Evolutionary conservation across 202 grass and related monocot genomes (phyloP).

Genomic region (Eragrostis tef): DNA sequence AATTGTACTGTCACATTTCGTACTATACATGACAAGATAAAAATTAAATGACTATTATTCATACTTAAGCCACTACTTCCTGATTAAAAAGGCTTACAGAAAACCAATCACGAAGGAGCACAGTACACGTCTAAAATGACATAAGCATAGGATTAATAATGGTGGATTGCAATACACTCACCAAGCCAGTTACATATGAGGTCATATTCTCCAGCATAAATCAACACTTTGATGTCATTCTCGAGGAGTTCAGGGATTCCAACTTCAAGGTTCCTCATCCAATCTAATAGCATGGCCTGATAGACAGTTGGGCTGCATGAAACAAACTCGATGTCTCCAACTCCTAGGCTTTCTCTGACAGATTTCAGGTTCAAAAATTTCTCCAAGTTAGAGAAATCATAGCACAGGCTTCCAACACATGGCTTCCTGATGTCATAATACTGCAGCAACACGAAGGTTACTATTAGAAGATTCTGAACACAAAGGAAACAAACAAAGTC

Average conservation of each 20-base stretch:
- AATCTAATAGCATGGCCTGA: slow-evolving; percentile 75
- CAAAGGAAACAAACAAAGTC: neutral
- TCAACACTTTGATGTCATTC: slow-evolving; percentile 66
- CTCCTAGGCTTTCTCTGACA: slow-evolving; percentile 74
- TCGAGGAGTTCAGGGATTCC: slow-evolving; percentile 85
- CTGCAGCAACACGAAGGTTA: slow-evolving; percentile 43
- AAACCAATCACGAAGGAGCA: slow-evolving; percentile 26
- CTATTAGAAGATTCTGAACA: slow-evolving; percentile 21
- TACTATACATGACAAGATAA: neutral
- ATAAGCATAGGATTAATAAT: neutral
- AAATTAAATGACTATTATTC: slow-evolving; percentile 3
- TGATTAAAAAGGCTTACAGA: neutral
- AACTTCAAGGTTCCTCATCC: slow-evolving; percentile 92
- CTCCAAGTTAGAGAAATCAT: slow-evolving; percentile 79
- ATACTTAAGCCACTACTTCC: neutral
- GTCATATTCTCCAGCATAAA: slow-evolving; percentile 91
- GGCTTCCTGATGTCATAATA: slow-evolving; percentile 89
- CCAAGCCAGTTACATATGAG: slow-evolving; percentile 93
- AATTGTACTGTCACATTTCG: slow-evolving; percentile 8
- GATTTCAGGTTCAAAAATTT: slow-evolving; percentile 76
- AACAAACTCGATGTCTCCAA: slow-evolving; percentile 79
- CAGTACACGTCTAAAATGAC: neutral
- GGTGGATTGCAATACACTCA: slow-evolving; percentile 45
- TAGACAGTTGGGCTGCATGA: slow-evolving; percentile 84
- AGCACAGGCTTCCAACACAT: slow-evolving; percentile 79